Percentiles rank a stretch among this genome's conserved stretches.
These are phyloP conservation scores for Suillus sp. DNA, from an alignment of 768 basidiomycete genomes.

Conservation along the genomic window DNA sequence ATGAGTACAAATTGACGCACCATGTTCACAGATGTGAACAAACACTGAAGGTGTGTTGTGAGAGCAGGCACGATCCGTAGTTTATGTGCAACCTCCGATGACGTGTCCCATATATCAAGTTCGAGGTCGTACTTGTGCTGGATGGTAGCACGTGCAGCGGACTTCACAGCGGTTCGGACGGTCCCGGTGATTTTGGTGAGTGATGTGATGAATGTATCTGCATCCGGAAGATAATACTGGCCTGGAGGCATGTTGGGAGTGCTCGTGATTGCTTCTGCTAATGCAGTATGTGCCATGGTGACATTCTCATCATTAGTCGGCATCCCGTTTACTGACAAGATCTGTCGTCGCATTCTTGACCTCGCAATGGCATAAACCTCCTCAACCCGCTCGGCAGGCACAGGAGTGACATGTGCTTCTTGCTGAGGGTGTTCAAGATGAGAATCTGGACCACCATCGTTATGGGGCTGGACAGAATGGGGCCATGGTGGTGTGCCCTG, in stretches of 20 bases:
- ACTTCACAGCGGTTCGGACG: neutral
- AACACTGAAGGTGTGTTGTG: neutral
- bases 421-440: no score
- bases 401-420: no score
- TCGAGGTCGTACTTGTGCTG: neutral
- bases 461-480: no score
- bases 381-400: no score
- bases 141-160: neutral
- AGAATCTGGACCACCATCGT: no score
- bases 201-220: neutral
- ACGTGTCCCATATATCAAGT: neutral
- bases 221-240: neutral
- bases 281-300: neutral
- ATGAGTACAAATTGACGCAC: neutral
- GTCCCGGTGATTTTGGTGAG: neutral
- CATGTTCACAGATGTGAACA: neutral
- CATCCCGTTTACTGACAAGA: neutral
- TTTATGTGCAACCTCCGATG: neutral
- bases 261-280: neutral
- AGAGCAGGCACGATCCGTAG: neutral
- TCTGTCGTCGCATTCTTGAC: no score
- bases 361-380: no score
- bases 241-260: neutral
- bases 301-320: neutral
- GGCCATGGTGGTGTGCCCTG: no score